Conservation (phyloP, 345 rosid genomes). For the Eucalyptus viminalis region DNA sequence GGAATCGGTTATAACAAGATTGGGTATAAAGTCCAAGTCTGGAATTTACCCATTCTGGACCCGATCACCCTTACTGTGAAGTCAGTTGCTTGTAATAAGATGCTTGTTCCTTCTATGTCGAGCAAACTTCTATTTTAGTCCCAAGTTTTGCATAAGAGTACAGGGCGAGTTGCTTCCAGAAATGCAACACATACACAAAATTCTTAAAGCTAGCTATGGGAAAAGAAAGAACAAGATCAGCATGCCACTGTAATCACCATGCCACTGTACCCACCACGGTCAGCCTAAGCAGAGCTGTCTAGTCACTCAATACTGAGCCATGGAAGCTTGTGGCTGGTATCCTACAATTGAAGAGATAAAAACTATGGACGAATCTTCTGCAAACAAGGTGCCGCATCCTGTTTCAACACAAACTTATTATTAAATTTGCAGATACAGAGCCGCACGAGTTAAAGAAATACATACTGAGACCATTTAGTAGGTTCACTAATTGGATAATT, state of each 20-base stretch:
- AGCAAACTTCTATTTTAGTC: background rate
- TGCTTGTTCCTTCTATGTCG: background rate
- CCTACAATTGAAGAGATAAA: slow-evolving; percentile 64
- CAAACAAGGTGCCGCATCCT: slow-evolving; percentile 71
- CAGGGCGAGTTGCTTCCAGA: background rate
- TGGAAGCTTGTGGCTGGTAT: slow-evolving; percentile 36
- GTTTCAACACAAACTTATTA: background rate
- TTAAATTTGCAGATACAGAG: background rate
- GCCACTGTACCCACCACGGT: slow-evolving; percentile 39
- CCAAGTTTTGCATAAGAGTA: background rate
- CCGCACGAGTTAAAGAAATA: background rate
- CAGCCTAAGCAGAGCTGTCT: slow-evolving; percentile 85
- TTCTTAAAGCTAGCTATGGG: background rate
- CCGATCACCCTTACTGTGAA: accelerated
- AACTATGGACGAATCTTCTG: slow-evolving; percentile 62
- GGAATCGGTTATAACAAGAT: accelerated
- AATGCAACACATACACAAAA: background rate
- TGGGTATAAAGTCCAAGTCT: accelerated
- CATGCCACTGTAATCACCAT: too few relatives aligned
- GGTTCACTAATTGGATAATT: background rate
- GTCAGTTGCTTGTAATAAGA: background rate
- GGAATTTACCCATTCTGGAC: accelerated
- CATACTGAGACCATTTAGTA: background rate
- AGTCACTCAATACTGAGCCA: slow-evolving; percentile 86
- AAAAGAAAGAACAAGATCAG: background rate